Evolutionary conservation across 2,329 filamentous ascomycete species (phyloP).

Genomic region (Xylariaceae sp.): DNA sequence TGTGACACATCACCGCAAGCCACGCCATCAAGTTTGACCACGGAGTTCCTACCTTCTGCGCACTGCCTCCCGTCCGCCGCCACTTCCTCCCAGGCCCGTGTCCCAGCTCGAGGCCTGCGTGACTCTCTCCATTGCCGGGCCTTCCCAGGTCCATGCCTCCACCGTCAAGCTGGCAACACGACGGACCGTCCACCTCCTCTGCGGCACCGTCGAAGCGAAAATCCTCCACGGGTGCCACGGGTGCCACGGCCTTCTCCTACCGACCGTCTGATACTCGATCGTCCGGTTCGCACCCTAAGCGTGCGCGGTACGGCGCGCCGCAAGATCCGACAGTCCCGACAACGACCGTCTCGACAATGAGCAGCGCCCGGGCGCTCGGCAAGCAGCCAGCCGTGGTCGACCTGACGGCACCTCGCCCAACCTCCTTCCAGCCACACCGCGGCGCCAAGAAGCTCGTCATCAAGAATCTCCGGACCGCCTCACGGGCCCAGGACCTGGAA

Average conservation of each 20-base stretch:
- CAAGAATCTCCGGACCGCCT: conserved; percentile 74
- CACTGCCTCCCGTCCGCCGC: no score
- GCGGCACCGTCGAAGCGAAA: conserved; percentile 21
- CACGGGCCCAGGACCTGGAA: conserved; percentile 53
- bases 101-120: conserved; percentile 13
- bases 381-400: conserved; percentile 29
- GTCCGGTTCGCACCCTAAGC: conserved; percentile 13
- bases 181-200: conserved; percentile 17
- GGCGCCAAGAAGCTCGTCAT: conserved; percentile 85
- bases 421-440: conserved; percentile 64
- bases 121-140: conserved; percentile 22
- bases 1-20: no score
- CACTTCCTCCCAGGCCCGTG: neutral
- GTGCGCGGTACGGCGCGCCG: conserved; percentile 15
- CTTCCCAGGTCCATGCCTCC: conserved; percentile 23
- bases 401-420: conserved; percentile 35
- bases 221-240: conserved; percentile 7
- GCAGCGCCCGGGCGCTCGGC: conserved; percentile 8
- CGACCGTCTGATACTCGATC: conserved; percentile 4
- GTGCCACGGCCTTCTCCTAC: conserved; percentile 5
- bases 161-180: conserved; percentile 15
- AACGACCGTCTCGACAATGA: conserved; percentile 11
- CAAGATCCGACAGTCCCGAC: conserved; percentile 1
- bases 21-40: no score
- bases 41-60: no score